These are phyloP conservation scores for Fusarium sp. DNA, from an alignment of 2,329 filamentous ascomycete species.

Conservation along the genomic window DNA sequence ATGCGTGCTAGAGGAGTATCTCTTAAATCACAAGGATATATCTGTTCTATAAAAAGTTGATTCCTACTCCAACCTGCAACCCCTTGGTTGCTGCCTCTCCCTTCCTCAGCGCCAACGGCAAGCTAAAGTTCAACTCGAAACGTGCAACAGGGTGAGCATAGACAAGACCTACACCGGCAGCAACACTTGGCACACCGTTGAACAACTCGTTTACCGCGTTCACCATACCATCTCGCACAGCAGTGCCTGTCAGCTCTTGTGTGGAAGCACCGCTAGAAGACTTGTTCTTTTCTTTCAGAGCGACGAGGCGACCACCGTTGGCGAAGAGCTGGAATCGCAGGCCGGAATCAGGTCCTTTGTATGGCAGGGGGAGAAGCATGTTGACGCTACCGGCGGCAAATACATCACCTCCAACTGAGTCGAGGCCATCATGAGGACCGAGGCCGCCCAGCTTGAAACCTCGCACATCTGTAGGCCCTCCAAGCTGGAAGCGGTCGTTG, in stretches of 20 bases:
- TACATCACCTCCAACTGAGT: constrained; percentile 90
- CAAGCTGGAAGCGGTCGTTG: constrained; percentile 95
- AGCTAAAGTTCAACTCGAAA: constrained; percentile 94
- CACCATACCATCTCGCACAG: constrained; percentile 63
- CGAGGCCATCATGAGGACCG: constrained; percentile 84
- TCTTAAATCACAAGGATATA: constrained; percentile 31
- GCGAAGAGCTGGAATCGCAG: constrained; percentile 89
- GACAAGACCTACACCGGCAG: constrained; percentile 88
- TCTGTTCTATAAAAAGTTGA: constrained; percentile 81
- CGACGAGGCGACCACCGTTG: constrained; percentile 86
- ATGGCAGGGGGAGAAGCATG: constrained; percentile 84
- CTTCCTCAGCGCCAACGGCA: constrained; percentile 81
- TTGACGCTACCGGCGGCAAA: constrained; percentile 91
- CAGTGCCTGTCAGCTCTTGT: constrained; percentile 50
- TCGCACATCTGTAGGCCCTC: constrained; percentile 92
- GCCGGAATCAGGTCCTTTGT: constrained; percentile 81
- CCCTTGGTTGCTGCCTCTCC: constrained; percentile 93
- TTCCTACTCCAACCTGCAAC: constrained; percentile 92
- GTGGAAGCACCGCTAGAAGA: constrained; percentile 50
- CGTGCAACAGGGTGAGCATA: constrained; percentile 94
- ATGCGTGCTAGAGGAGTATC: constrained; percentile 23
- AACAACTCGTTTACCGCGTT: constrained; percentile 74
- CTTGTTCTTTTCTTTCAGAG: constrained; percentile 70
- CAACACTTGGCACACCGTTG: constrained; percentile 81
- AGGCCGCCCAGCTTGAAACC: constrained; percentile 91